phyloP scores from a whole-genome alignment of 2,329 filamentous ascomycete species.

The Dryadomyces quercus-mongolicae region DNA sequence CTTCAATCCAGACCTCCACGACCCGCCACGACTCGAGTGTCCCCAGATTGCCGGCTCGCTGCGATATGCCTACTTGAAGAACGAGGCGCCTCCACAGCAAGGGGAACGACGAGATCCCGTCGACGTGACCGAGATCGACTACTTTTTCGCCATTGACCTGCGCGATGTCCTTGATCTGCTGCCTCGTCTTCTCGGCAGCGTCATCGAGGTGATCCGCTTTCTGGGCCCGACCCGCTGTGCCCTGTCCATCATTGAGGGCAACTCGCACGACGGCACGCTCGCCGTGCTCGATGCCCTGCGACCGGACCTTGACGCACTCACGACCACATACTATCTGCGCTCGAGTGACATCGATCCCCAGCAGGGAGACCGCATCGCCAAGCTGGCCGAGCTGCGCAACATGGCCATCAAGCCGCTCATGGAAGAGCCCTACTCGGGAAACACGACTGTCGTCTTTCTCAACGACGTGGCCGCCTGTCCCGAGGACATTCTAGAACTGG shows the following conservation, averaged over 20 bases:
- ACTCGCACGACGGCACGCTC: slow-evolving; percentile 40
- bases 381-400: slow-evolving; percentile 62
- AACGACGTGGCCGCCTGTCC: slow-evolving; percentile 40
- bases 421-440: slow-evolving; percentile 14
- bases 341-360: slow-evolving; percentile 26
- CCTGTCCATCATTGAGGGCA: slow-evolving; percentile 43
- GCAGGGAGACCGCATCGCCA: slow-evolving; percentile 48
- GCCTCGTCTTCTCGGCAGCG: slow-evolving; percentile 36
- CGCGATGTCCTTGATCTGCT: slow-evolving; percentile 31
- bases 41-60: neutral
- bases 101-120: neutral
- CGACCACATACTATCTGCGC: slow-evolving; percentile 28
- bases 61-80: slow-evolving; percentile 10
- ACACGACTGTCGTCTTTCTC: slow-evolving; percentile 37
- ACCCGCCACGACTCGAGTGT: slow-evolving; percentile 9
- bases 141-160: slow-evolving; percentile 42
- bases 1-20: slow-evolving; percentile 5
- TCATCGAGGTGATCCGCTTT: slow-evolving; percentile 21
- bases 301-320: slow-evolving; percentile 24
- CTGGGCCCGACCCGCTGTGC: slow-evolving; percentile 36
- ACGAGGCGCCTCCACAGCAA: neutral
- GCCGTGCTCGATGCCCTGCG: slow-evolving; percentile 33
- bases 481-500: slow-evolving; percentile 45
- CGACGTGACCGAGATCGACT: slow-evolving; percentile 15
- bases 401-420: slow-evolving; percentile 50